Conservation (phyloP, 179 eudicot genomes). For the Beta corolliflora region DNA sequence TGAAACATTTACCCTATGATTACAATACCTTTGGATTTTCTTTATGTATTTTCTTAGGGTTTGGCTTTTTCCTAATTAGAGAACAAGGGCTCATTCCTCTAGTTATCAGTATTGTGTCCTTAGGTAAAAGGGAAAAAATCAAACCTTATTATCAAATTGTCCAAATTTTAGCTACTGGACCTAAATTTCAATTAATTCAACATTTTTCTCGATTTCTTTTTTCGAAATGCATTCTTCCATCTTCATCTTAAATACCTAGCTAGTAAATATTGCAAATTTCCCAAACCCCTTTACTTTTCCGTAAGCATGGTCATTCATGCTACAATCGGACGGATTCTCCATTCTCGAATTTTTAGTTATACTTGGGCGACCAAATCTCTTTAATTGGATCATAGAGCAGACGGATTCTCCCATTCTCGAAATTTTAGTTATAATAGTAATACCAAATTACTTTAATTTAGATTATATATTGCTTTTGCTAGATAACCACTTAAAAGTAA, state of each 20-base stretch:
- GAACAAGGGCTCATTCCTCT: not conserved
- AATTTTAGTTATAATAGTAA: not conserved
- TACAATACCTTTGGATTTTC: slow-evolving; percentile 5
- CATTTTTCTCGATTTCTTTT: not conserved
- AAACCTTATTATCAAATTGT: too few species aligned
- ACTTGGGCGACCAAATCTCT: not conserved
- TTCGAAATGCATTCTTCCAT: too few species aligned
- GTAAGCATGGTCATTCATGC: too few species aligned
- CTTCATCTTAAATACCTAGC: not conserved
- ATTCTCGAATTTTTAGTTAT: too few species aligned
- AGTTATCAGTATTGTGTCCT: not conserved
- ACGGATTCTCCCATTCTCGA: too few species aligned
- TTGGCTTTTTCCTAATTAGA: not conserved
- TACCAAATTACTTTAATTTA: not conserved
- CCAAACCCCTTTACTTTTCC: too few species aligned
- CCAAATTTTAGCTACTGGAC: too few species aligned
- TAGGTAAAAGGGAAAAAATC: not conserved
- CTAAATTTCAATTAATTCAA: too few species aligned
- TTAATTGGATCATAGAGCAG: not conserved
- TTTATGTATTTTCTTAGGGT: not conserved
- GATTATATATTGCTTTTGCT: not conserved
- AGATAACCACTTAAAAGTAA: not conserved
- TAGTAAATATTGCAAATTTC: not conserved
- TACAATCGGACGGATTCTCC: too few species aligned
- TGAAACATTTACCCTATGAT: slow-evolving; percentile 21